phyloP scores from a whole-genome alignment of 2,329 filamentous ascomycete genomes.

The Sclerotinia nivalis region DNA sequence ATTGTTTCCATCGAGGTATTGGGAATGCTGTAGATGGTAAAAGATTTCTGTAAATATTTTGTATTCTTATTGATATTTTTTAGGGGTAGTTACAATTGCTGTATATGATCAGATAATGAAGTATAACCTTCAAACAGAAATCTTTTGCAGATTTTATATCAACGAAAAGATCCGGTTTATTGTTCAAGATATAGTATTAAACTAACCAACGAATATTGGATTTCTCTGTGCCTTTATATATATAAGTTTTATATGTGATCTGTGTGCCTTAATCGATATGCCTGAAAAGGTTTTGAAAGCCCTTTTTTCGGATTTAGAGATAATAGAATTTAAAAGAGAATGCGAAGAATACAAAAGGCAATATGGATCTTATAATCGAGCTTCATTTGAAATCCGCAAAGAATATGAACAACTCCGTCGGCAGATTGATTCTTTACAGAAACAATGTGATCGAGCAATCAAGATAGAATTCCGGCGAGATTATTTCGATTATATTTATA shows the following conservation, averaged over 20 bases:
- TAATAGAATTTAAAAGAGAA: slow-evolving; percentile 2
- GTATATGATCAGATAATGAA: background rate
- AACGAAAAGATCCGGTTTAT: background rate
- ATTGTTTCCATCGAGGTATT: background rate
- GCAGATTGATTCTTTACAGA: slow-evolving; percentile 13
- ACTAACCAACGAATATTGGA: background rate
- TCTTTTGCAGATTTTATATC: slow-evolving; percentile 6
- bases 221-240: background rate
- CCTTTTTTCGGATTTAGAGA: background rate
- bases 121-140: background rate
- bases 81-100: background rate
- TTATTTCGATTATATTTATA: slow-evolving; percentile 12
- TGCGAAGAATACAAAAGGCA: background rate
- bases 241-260: slow-evolving; percentile 2
- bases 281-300: background rate
- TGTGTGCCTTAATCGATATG: background rate
- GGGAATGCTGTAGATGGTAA: background rate
- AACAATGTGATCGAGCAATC: background rate
- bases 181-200: background rate
- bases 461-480: background rate
- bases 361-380: background rate
- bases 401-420: background rate
- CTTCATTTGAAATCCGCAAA: background rate
- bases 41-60: background rate
- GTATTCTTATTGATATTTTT: background rate